Evolutionary conservation across 345 rosid genomes (phyloP).

Genomic region (Mallotus nudiflorus): DNA sequence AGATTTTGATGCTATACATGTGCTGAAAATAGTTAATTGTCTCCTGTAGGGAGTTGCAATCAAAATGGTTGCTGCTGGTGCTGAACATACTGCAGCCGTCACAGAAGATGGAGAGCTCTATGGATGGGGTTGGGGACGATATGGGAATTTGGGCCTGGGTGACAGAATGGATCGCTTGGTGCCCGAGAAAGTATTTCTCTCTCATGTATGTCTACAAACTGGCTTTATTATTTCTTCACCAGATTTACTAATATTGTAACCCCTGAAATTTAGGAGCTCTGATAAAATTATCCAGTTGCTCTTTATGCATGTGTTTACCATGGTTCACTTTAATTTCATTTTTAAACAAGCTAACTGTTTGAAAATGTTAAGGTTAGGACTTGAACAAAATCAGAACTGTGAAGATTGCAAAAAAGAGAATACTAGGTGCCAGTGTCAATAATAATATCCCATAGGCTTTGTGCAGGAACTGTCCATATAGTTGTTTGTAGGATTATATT

Average conservation of each 20-base stretch:
- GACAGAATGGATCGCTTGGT: conserved; percentile 87
- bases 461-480: neutral
- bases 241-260: conserved; percentile 8
- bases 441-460: neutral
- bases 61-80: conserved; percentile 96
- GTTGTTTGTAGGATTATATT: neutral
- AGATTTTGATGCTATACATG: conserved; percentile 13
- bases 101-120: conserved; percentile 89
- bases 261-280: conserved; percentile 1
- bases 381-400: neutral
- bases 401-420: conserved; percentile 1
- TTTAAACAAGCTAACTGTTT: neutral
- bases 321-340: neutral
- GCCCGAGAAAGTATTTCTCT: conserved; percentile 72
- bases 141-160: conserved; percentile 97
- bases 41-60: conserved; percentile 62
- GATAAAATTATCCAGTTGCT: neutral
- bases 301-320: neutral
- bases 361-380: neutral
- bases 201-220: conserved; percentile 52
- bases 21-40: conserved; percentile 20
- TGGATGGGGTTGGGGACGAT: conserved; percentile 99
- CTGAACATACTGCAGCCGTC: conserved; percentile 95
- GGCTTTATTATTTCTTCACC: conserved; percentile 7
- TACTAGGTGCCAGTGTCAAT: neutral